These are phyloP conservation scores for Xylaria sp. DNA, from an alignment of 2,329 filamentous ascomycete genomes.

Conservation along the genomic window DNA sequence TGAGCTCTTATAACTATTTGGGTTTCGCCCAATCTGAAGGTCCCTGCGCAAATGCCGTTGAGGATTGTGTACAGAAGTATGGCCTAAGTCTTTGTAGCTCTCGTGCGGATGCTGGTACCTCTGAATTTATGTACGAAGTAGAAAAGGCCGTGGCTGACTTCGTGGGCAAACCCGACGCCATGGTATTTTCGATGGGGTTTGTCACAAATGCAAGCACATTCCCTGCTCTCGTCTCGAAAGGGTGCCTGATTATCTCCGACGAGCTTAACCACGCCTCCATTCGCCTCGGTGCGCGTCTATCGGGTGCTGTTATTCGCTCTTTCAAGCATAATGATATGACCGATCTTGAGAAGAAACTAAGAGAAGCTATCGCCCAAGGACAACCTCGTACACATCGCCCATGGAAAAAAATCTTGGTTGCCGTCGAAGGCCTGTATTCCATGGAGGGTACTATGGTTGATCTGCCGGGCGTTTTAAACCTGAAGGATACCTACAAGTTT, in stretches of 20 bases:
- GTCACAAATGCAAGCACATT: conserved; percentile 95
- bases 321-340: conserved; percentile 98
- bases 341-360: conserved; percentile 84
- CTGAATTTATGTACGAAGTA: conserved; percentile 87
- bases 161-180: conserved; percentile 91
- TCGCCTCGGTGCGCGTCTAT: conserved; percentile 91
- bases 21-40: conserved; percentile 98
- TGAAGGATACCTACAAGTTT: conserved; percentile 98
- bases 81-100: conserved; percentile 86
- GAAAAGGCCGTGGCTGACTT: conserved; percentile 90
- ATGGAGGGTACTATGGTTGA: conserved; percentile 99
- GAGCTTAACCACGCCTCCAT: conserved; percentile 99
- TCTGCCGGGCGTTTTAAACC: conserved; percentile 83
- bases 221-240: conserved; percentile 90
- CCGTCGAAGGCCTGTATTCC: conserved; percentile 96
- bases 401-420: conserved; percentile 98
- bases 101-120: conserved; percentile 84
- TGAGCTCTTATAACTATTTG: conserved; percentile 99
- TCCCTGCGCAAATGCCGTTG: conserved; percentile 92
- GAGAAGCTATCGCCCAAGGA: conserved; percentile 94
- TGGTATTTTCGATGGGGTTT: conserved; percentile 99
- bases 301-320: conserved; percentile 91
- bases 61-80: conserved; percentile 85
- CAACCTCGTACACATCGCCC: conserved; percentile 98
- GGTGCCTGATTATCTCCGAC: conserved; percentile 93